A percentile compares a stretch with the other conserved stretches of the same genome.
These are phyloP conservation scores for Garcia nutans DNA, from an alignment of 345 rosid species.

Conservation along the genomic window DNA sequence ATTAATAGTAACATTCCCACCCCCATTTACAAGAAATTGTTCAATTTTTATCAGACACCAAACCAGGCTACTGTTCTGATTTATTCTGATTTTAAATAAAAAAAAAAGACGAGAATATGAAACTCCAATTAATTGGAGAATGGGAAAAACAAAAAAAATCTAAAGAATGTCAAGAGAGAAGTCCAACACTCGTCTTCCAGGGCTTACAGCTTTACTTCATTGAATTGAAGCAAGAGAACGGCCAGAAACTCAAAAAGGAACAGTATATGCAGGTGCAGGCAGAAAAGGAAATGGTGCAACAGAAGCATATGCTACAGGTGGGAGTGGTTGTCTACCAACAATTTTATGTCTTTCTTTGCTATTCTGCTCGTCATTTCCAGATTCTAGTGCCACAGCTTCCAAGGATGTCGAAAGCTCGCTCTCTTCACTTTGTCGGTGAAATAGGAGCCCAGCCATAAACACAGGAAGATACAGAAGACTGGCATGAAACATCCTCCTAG, in stretches of 20 bases:
- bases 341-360: conserved; percentile 20
- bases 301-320: conserved; percentile 88
- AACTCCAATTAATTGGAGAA: neutral
- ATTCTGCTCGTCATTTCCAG: conserved; percentile 15
- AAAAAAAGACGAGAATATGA: neutral
- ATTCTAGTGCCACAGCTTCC: conserved; percentile 15
- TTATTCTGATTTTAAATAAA: too few species aligned
- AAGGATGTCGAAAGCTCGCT: conserved; percentile 27
- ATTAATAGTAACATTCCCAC: too few species aligned
- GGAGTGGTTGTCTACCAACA: conserved; percentile 28
- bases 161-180: neutral
- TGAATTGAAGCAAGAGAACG: neutral
- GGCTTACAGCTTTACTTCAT: neutral
- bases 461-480: conserved; percentile 89
- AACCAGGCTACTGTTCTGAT: neutral
- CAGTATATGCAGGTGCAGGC: conserved; percentile 64
- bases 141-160: neutral
- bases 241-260: neutral
- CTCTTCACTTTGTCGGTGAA: conserved; percentile 49
- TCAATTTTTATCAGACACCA: neutral
- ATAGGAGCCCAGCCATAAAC: conserved; percentile 77
- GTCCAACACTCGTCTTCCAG: neutral
- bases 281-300: conserved; percentile 93
- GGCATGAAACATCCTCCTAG: conserved; percentile 78
- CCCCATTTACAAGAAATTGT: neutral